Evolutionary conservation across 2,329 filamentous ascomycete species (phyloP).

Genomic region (Mycosphaerelloides madeirae): DNA sequence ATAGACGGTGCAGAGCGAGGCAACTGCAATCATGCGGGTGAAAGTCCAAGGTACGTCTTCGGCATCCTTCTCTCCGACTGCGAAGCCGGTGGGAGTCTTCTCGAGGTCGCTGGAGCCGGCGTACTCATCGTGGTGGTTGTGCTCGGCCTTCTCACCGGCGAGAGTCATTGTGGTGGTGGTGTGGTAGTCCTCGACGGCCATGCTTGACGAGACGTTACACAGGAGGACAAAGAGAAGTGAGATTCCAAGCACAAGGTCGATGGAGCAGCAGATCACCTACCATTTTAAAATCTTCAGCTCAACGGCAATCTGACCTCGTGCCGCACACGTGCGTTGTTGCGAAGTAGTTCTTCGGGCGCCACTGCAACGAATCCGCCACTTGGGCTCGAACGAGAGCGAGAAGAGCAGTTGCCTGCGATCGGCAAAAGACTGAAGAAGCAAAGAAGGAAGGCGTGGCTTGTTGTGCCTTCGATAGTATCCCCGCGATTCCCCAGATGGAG

Average conservation of each 20-base stretch:
- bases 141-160: slow-evolving; percentile 1
- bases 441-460: too few species aligned
- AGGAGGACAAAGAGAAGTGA: neutral
- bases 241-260: neutral
- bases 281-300: neutral
- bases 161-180: neutral
- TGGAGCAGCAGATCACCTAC: neutral
- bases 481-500: too few species aligned
- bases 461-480: too few species aligned
- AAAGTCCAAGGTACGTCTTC: slow-evolving; percentile 20
- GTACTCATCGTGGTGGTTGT: slow-evolving; percentile 3
- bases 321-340: neutral
- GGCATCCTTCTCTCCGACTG: slow-evolving; percentile 8
- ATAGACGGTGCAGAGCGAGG: slow-evolving; percentile 20
- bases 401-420: too few species aligned
- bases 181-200: neutral
- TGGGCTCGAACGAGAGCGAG: too few species aligned
- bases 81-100: slow-evolving; percentile 14
- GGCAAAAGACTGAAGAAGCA: too few species aligned
- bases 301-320: neutral
- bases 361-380: neutral
- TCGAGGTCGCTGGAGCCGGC: slow-evolving; percentile 12
- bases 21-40: slow-evolving; percentile 19
- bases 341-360: neutral
- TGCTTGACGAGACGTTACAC: neutral